Evolutionary conservation across 345 rosid genomes (phyloP).

Genomic region (Melaleuca alternifolia): DNA sequence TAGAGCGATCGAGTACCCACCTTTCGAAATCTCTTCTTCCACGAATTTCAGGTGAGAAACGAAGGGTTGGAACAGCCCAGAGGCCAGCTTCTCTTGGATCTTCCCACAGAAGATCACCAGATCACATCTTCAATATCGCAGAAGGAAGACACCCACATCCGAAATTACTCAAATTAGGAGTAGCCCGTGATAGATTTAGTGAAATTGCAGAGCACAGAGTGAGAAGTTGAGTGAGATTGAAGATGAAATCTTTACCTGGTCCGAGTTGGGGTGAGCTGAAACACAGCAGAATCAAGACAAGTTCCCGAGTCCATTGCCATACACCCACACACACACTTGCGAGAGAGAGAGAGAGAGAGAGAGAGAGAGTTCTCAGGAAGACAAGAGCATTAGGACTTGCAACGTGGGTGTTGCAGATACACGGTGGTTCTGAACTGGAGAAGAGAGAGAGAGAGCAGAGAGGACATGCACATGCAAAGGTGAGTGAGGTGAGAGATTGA

Average conservation of each 20-base stretch:
- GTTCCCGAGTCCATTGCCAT: slow-evolving; percentile 41
- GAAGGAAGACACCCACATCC: not conserved
- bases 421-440: not conserved
- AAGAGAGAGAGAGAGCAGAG: not conserved
- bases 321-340: not conserved
- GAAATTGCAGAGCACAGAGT: not conserved
- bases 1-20: slow-evolving; percentile 77
- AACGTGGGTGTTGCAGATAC: not conserved
- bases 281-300: slow-evolving; percentile 61
- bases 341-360: not conserved
- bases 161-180: not conserved
- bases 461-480: not conserved
- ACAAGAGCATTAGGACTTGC: not conserved
- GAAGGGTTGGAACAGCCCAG: slow-evolving; percentile 78
- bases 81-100: slow-evolving; percentile 68
- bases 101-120: slow-evolving; percentile 57
- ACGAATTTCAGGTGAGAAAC: slow-evolving; percentile 63
- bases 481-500: not conserved
- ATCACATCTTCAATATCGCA: slow-evolving; percentile 48
- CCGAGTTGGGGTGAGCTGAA: slow-evolving; percentile 91
- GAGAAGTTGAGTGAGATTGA: not conserved
- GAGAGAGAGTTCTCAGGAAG: not conserved
- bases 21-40: slow-evolving; percentile 73
- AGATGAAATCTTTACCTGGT: slow-evolving; percentile 35
- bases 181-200: not conserved